Conservation (phyloP, 495 filamentous ascomycete species). For the Penicillium longicatenatum region DNA sequence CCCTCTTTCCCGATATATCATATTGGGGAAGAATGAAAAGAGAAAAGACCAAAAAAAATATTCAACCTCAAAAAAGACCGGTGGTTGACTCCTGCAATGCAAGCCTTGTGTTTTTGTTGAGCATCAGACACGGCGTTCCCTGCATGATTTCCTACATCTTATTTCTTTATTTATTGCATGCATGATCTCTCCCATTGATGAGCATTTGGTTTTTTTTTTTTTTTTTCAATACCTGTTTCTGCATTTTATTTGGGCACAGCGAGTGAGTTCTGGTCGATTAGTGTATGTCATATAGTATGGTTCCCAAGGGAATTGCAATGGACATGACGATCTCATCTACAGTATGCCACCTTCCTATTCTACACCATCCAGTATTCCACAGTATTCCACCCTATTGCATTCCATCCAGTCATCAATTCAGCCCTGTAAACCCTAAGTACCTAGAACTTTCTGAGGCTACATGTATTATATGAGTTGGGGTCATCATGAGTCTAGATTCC, state of each 20-base stretch:
- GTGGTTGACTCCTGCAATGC: slow-evolving; percentile 17
- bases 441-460: not conserved
- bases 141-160: slow-evolving; percentile 18
- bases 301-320: slow-evolving; percentile 24
- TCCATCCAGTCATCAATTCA: no score
- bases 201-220: slow-evolving; percentile 3
- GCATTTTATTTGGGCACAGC: slow-evolving; percentile 38
- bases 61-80: slow-evolving; percentile 15
- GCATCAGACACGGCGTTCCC: slow-evolving; percentile 34
- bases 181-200: slow-evolving; percentile 9
- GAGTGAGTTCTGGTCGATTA: slow-evolving; percentile 36
- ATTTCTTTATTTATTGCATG: slow-evolving; percentile 14
- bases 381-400: no score
- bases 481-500: not conserved
- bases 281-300: slow-evolving; percentile 31
- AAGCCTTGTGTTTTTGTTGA: slow-evolving; percentile 18
- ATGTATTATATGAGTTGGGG: not conserved
- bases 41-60: slow-evolving; percentile 17
- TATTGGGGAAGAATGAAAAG: slow-evolving; percentile 4
- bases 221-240: slow-evolving; percentile 7
- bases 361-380: no score
- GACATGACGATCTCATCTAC: slow-evolving; percentile 18
- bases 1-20: not conserved
- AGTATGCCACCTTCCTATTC: not conserved
- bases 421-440: no score